These are phyloP conservation scores for Pinus taeda DNA, from an alignment of 75 land plant species.

Conservation along the genomic window DNA sequence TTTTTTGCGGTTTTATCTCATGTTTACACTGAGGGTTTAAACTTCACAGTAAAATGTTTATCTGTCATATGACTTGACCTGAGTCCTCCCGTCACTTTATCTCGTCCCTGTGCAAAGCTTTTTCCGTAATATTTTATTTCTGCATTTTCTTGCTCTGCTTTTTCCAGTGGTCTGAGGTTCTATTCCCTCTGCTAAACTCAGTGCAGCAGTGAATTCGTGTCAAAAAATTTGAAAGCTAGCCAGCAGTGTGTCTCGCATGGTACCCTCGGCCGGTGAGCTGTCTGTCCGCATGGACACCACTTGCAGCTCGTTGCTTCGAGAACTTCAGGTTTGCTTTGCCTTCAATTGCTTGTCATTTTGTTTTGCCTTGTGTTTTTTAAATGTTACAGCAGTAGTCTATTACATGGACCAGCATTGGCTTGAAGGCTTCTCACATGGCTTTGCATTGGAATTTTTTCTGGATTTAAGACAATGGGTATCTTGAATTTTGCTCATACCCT, in stretches of 20 bases:
- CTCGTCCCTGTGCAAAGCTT: not conserved
- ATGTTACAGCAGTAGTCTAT: too few species aligned
- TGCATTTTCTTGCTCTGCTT: not conserved
- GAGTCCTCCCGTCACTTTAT: not conserved
- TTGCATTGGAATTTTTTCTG: not conserved
- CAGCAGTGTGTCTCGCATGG: not conserved
- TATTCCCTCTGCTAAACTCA: not conserved
- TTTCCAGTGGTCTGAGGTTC: not conserved
- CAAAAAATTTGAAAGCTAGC: not conserved
- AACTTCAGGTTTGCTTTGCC: slow-evolving; percentile 51
- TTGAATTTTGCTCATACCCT: not conserved
- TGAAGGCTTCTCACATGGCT: not conserved
- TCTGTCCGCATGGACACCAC: slow-evolving; percentile 27
- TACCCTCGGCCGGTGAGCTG: slow-evolving; percentile 3
- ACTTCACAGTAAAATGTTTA: not conserved
- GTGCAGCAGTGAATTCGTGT: not conserved
- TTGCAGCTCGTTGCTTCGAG: slow-evolving; percentile 65
- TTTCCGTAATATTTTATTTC: not conserved
- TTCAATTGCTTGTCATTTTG: not conserved
- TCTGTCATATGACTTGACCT: slow-evolving; percentile 8
- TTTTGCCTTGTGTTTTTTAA: not conserved
- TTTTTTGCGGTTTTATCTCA: not conserved
- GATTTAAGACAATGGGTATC: not conserved
- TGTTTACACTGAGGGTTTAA: not conserved
- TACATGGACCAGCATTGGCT: not conserved